Base-by-base conservation (phyloP, 2,329 filamentous ascomycete species). In the Phaeosphaeria sp. region DNA sequence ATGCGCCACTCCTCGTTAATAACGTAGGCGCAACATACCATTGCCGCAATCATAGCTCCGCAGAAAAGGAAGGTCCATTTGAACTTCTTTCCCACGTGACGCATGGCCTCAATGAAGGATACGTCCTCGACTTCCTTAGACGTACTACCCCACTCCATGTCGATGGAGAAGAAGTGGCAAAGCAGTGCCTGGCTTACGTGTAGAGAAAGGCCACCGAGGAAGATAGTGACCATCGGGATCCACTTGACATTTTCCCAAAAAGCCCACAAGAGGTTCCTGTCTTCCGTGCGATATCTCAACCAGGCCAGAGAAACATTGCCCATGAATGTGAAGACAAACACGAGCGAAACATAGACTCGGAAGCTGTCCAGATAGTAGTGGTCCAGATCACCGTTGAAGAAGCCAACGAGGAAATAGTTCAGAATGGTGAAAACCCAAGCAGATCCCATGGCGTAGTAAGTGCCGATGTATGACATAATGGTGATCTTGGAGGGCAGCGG, bases 61-160 rank as follows among this genome's bases (percentile, higher is more conserved):
- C 85, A 71, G 74, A 92, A 90, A 54, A 83, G 87, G 76, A 86
- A 91, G 15, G 66, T 72, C 50, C 59, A 70, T 80, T 90, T 93
- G 83, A 94, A 94, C 76, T 87, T 88, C 78, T 88, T 89, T 50
- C 94, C 75, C 42, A 96, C 90, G 73, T 90, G 90, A 33, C 90
- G 89, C 18, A 93, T 86, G 73, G 95, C 92, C 59, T 91, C 90
- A 79, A 93, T 94, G 79, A 96, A 96, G 77, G 92, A 90, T 23
- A 90, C 89, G 71, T 90, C 88, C 68, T 92, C 89, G 50, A 87
- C 86, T 79, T 96, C 92, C 79, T 96, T 96, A 42, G 88, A 85
- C 0, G 92, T 96, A 1, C 91, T 88, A 50, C 91, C 91, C 92
- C 92, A 95, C 2, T 86, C 87, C 89, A 95, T 94, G 78, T 95